Conservation (phyloP, 2,329 filamentous ascomycete species). For the Trichophyton verrucosum region DNA sequence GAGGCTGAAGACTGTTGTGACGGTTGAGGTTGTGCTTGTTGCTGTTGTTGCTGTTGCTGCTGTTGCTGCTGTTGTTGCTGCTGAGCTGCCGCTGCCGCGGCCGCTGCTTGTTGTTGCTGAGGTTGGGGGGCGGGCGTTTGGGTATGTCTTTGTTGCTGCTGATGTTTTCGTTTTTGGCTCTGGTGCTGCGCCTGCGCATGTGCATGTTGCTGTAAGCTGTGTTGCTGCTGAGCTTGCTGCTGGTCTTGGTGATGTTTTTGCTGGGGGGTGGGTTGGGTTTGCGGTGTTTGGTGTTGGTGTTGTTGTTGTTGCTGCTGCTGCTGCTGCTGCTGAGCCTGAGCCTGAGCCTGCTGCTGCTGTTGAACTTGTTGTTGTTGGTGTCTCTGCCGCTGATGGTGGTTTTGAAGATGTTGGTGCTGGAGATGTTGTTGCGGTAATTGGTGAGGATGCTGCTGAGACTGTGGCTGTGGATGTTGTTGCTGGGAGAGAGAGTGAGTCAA, state of each 20-base stretch:
- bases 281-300: not conserved
- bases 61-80: not conserved
- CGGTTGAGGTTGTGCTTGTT: not conserved
- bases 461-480: constrained; percentile 5
- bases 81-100: not conserved
- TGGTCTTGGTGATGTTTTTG: not conserved
- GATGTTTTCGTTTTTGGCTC: constrained; percentile 8
- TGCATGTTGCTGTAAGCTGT: not conserved
- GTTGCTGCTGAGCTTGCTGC: not conserved
- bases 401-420: constrained; percentile 11
- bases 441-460: constrained; percentile 8
- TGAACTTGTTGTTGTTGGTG: constrained; percentile 11
- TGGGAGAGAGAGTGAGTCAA: not conserved
- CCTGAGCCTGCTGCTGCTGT: not conserved
- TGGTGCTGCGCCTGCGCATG: constrained; percentile 8
- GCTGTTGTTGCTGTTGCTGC: not conserved
- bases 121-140: constrained; percentile 4
- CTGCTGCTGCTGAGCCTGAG: not conserved
- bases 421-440: constrained; percentile 4
- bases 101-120: constrained; percentile 10
- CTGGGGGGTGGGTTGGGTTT: not conserved
- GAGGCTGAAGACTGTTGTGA: not conserved
- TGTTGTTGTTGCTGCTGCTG: not conserved
- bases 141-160: constrained; percentile 7
- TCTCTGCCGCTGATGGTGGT: constrained; percentile 12